Conservation (phyloP, 2,329 filamentous ascomycete species). For the Colletotrichum melonis region DNA sequence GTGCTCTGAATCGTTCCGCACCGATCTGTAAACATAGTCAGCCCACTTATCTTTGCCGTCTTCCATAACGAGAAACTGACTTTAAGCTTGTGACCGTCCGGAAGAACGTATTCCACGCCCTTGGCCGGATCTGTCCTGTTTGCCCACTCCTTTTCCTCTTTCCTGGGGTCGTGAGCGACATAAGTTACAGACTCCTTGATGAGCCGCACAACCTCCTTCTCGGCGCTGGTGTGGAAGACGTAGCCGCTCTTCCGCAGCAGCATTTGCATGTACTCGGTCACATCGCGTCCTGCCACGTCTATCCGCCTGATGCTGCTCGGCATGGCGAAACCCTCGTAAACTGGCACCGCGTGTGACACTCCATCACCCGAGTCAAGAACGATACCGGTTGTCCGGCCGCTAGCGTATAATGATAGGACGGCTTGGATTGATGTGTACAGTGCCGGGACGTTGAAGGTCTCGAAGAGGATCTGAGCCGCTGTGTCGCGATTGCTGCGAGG, state of each 20-base stretch:
- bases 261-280: constrained; percentile 94
- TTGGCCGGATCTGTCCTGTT: constrained; percentile 80
- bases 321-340: constrained; percentile 98
- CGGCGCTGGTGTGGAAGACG: constrained; percentile 96
- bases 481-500: constrained; percentile 95
- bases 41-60: neutral
- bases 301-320: constrained; percentile 95
- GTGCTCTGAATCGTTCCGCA: constrained; percentile 92
- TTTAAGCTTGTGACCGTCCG: constrained; percentile 94
- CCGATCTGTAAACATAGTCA: constrained; percentile 71
- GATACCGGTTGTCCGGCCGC: constrained; percentile 93
- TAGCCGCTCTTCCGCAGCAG: constrained; percentile 92
- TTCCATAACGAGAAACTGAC: constrained; percentile 52
- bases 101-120: constrained; percentile 86
- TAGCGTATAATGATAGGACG: constrained; percentile 94
- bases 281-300: constrained; percentile 94
- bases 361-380: constrained; percentile 96
- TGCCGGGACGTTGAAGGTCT: constrained; percentile 98
- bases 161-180: constrained; percentile 88
- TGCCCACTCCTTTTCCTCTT: constrained; percentile 97
- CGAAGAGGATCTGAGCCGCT: constrained; percentile 96
- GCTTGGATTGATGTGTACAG: constrained; percentile 98
- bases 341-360: constrained; percentile 95
- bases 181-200: constrained; percentile 98
- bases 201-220: constrained; percentile 97